Evolutionary conservation across 805 yeast genomes (phyloP), one percentile per base, ranked within the genome.

Genomic region (Scheffersomyces ergatensis): DNA sequence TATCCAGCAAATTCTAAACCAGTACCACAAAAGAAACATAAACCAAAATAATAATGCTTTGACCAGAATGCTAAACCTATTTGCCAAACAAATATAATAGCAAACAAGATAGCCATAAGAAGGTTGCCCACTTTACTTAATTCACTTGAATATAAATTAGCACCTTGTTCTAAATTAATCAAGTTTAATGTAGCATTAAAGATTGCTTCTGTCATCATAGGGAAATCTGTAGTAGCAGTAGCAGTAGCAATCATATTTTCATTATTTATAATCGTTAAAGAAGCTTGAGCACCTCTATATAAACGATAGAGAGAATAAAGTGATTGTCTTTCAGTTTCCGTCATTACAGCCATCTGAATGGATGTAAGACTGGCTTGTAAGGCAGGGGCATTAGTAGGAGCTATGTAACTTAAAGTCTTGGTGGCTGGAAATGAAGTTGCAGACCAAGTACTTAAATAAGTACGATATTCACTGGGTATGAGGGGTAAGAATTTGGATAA

Each of bases 1-100:
- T 84, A 89, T 1, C 96, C 95, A 0, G 77, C 63, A 34, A 81
- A 63, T 60, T 87, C 95, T 20, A 85, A 60, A 0, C 70, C 71
- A 14, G 74, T 57, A 1, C 89, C 88, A 44, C 72, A 60, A 33
- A 73, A 54, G 60, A 83, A 76, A 13, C 85, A 72, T 1, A 66
- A 51, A 5, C 81, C 76, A 54, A 85, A 78, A 85, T 90, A 87
- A 72, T 76, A 73, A 47, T 83, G 85, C 32, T 65, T 69, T 46
- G 66, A 74, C 50, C 60, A 67, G 0, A 72, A 15, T 2, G 78
- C 79, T 3, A 54, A 16, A 5, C 46, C 50, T 5, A 43, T 32
- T 36, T 55, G 58, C 15, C 34, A 42, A 15, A 43, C 29, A 17
- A 40, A 58, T 8, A 76, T 58, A 0, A 82, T 20, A 4, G 72